Conservation (phyloP, 2,329 filamentous ascomycete genomes). For the Pseudocercospora fuligena region DNA sequence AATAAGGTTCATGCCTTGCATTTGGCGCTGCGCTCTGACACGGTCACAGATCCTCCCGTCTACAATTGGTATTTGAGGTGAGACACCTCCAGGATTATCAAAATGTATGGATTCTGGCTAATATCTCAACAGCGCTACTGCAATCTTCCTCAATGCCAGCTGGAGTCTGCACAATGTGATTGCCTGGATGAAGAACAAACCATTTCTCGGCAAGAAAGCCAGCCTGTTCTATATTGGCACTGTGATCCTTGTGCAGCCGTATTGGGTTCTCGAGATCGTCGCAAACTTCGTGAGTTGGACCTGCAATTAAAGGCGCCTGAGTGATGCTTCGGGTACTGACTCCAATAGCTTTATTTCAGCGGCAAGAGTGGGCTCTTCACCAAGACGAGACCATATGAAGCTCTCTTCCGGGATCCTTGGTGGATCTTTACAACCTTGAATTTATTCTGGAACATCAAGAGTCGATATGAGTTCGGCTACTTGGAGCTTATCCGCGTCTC, state of each 20-base stretch:
- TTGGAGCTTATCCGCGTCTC: slow-evolving; percentile 64
- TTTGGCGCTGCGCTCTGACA: slow-evolving; percentile 17
- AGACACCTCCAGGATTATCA: not conserved
- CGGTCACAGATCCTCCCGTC: slow-evolving; percentile 47
- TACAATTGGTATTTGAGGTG: slow-evolving; percentile 65
- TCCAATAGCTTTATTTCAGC: slow-evolving; percentile 56
- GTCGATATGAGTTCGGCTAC: slow-evolving; percentile 62
- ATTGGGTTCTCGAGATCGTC: slow-evolving; percentile 69
- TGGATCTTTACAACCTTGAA: slow-evolving; percentile 67
- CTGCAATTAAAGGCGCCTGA: not conserved
- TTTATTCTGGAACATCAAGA: slow-evolving; percentile 67
- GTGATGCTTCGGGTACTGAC: slow-evolving; percentile 15
- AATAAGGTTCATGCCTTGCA: slow-evolving; percentile 13
- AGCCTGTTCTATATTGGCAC: slow-evolving; percentile 64
- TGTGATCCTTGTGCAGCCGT: slow-evolving; percentile 63
- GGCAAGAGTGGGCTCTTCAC: slow-evolving; percentile 53
- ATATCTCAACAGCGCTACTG: slow-evolving; percentile 53
- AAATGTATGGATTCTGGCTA: not conserved
- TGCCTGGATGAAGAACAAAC: slow-evolving; percentile 69
- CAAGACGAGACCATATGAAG: slow-evolving; percentile 63
- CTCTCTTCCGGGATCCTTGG: slow-evolving; percentile 68
- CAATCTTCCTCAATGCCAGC: slow-evolving; percentile 62
- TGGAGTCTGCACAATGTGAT: slow-evolving; percentile 70
- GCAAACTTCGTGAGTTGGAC: slow-evolving; percentile 58
- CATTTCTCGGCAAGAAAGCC: slow-evolving; percentile 53